phyloP scores from a whole-genome alignment of 352 stramenopile species.

The Thraustochytrium striatum region DNA sequence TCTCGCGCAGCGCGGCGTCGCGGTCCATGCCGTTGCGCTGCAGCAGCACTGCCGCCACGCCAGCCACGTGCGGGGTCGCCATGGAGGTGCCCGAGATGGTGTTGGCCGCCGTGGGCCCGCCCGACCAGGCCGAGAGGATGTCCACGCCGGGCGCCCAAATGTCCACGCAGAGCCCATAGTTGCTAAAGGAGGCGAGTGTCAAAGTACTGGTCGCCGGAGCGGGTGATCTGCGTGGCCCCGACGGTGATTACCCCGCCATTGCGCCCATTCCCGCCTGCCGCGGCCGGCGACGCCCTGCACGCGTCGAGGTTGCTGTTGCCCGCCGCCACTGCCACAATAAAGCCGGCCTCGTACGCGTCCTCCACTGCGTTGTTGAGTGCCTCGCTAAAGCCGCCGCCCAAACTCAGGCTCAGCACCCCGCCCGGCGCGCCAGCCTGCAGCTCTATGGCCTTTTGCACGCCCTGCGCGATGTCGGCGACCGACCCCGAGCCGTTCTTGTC shows the following conservation, averaged over 20 bases:
- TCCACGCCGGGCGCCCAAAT: conserved; percentile 5
- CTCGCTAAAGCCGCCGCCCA: background rate
- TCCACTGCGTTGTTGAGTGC: background rate
- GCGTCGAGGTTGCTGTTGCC: conserved; percentile 12
- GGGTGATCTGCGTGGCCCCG: background rate
- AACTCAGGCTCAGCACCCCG: background rate
- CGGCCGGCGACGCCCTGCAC: conserved; percentile 23
- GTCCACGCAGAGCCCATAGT: conserved; percentile 28
- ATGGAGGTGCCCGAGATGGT: conserved; percentile 29
- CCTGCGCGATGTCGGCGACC: background rate
- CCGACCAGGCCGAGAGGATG: conserved; percentile 8
- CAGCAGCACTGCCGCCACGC: conserved; percentile 5
- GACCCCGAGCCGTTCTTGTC: background rate
- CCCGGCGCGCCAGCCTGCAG: background rate
- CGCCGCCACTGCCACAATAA: conserved; percentile 28
- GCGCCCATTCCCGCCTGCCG: background rate
- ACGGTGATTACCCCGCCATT: background rate
- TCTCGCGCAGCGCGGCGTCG: background rate
- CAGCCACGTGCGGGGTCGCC: conserved; percentile 20
- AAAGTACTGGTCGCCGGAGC: background rate
- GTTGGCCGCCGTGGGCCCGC: background rate
- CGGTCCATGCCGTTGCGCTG: background rate
- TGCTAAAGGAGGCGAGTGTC: background rate
- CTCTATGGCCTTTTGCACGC: background rate
- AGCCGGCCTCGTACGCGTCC: background rate